Conservation (phyloP, 176 grass and related monocot species). For the Rhynchospora tenuis region DNA sequence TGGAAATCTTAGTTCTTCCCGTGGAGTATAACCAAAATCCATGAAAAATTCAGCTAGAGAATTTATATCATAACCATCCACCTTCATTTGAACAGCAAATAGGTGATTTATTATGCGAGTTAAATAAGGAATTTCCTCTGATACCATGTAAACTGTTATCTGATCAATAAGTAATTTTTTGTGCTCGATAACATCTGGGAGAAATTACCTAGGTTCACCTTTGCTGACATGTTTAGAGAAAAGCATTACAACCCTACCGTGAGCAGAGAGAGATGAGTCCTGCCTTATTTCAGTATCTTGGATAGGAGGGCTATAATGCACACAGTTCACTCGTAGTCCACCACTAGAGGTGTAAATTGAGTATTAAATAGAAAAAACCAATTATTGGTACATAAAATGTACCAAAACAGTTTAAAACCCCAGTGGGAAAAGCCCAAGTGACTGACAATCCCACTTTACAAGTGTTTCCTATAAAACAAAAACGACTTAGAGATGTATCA, state of each 20-base stretch:
- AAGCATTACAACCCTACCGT: background rate
- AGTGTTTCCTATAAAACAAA: background rate
- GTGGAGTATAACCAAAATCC: conserved; percentile 74
- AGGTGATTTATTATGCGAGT: background rate
- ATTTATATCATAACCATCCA: conserved; percentile 84
- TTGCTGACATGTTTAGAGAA: background rate
- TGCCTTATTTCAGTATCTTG: background rate
- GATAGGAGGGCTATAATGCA: background rate
- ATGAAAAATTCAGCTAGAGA: conserved; percentile 78
- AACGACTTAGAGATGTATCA: background rate
- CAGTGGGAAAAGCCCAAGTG: background rate
- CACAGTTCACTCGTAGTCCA: background rate
- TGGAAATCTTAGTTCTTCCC: conserved; percentile 88
- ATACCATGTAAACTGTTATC: background rate
- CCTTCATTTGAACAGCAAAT: conserved; percentile 40
- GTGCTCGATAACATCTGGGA: background rate
- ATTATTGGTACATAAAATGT: background rate
- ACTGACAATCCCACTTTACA: background rate
- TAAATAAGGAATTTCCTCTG: background rate
- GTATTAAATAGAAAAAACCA: background rate
- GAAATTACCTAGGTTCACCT: background rate
- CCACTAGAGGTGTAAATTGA: background rate
- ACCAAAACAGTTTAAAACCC: background rate
- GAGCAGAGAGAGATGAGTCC: background rate
- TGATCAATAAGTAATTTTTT: background rate